Evolutionary conservation across 2,329 filamentous ascomycete genomes (phyloP).

Genomic region (Apiospora kogelbergensis): DNA sequence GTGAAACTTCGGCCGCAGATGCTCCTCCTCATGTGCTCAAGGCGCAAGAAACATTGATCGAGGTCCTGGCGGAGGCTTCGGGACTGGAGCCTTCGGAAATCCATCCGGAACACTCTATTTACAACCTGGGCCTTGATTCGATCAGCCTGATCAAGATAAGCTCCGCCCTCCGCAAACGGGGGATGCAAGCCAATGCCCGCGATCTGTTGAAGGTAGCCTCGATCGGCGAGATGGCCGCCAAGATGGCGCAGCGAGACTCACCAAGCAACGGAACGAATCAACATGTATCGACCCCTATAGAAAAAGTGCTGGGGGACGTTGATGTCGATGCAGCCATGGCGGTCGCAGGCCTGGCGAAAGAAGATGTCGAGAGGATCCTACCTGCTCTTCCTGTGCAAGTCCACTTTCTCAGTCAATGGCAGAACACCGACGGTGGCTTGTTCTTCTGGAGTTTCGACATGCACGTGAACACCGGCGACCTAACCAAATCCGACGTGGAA

Average conservation of each 20-base stretch:
- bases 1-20: background rate
- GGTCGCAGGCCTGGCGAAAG: conserved; percentile 37
- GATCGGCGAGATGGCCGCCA: conserved; percentile 60
- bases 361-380: conserved; percentile 56
- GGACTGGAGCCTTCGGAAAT: conserved; percentile 60
- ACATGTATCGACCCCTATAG: background rate
- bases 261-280: background rate
- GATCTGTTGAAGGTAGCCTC: conserved; percentile 68
- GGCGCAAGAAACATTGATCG: conserved; percentile 38
- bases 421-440: conserved; percentile 61
- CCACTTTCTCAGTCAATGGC: conserved; percentile 79
- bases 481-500: conserved; percentile 43
- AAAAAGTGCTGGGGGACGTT: conserved; percentile 34
- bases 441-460: conserved; percentile 73
- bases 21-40: background rate
- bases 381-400: conserved; percentile 76
- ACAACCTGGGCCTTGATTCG: conserved; percentile 85
- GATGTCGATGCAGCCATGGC: conserved; percentile 39
- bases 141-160: conserved; percentile 87
- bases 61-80: conserved; percentile 58
- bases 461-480: conserved; percentile 35
- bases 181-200: conserved; percentile 65
- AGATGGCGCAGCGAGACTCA: background rate
- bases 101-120: conserved; percentile 63
- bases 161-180: conserved; percentile 64